A percentile compares a stretch with the other conserved stretches of the same genome.
phyloP scores from a whole-genome alignment of 2,329 filamentous ascomycete species.

The Aspergillus carbonarius region DNA sequence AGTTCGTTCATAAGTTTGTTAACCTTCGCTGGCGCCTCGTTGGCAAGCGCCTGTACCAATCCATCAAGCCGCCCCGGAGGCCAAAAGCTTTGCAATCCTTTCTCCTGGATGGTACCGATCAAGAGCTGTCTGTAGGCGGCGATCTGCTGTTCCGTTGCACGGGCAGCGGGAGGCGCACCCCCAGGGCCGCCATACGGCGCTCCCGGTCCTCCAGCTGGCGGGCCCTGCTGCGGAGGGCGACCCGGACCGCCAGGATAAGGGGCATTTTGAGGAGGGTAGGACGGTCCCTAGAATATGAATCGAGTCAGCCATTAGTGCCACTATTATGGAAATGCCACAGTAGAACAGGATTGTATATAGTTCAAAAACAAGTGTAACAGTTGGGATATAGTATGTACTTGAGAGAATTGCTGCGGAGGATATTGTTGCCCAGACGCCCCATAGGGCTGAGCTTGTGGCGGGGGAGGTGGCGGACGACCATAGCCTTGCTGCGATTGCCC shows the following conservation, averaged over 20 bases:
- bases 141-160: slow-evolving; percentile 51
- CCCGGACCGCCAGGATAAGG: slow-evolving; percentile 31
- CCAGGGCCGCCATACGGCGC: slow-evolving; percentile 32
- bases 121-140: slow-evolving; percentile 58
- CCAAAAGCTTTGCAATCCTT: slow-evolving; percentile 59
- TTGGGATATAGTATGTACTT: slow-evolving; percentile 33
- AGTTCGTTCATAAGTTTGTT: slow-evolving; percentile 58
- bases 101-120: slow-evolving; percentile 59
- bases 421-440: slow-evolving; percentile 33
- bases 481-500: slow-evolving; percentile 36
- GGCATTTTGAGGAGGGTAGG: slow-evolving; percentile 32
- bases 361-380: slow-evolving; percentile 1
- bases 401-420: slow-evolving; percentile 33
- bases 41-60: slow-evolving; percentile 33
- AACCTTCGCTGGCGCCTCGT: slow-evolving; percentile 45
- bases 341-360: slow-evolving; percentile 5
- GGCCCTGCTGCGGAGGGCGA: slow-evolving; percentile 18
- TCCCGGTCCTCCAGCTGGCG: slow-evolving; percentile 21
- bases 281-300: slow-evolving; percentile 18
- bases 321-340: background rate
- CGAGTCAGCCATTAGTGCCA: background rate
- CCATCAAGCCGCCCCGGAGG: slow-evolving; percentile 50
- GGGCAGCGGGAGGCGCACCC: slow-evolving; percentile 32
- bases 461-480: slow-evolving; percentile 43
- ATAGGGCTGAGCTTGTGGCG: slow-evolving; percentile 39